Evolutionary conservation across 495 filamentous ascomycete genomes (phyloP), one percentile per base, ranked within the genome.

Genomic region (Venustampulla echinocandica): DNA sequence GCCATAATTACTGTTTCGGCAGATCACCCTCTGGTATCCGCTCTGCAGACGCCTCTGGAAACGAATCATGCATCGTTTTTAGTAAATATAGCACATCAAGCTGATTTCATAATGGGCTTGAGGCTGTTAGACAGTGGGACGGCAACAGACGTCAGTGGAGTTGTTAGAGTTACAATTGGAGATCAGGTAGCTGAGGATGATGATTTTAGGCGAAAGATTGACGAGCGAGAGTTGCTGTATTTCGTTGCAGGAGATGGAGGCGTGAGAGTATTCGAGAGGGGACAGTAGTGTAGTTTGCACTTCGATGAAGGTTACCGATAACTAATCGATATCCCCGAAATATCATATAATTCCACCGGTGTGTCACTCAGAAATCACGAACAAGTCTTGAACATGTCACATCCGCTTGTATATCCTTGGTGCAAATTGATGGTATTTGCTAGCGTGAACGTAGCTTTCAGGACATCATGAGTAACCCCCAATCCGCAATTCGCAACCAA

Each of bases 81-180:
- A 32, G 62, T 85, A 46, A 73, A 71, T 2, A 52, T 85, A 55
- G 84, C 82, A n/a, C 87, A 95, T 63, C 69, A 79, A 56, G 87
- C 92, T 9, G 58, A 70, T 7, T 71, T 74, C 46, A 68, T 85
- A 1, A 71, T 90, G 60, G 79, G 85, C 50, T 63, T 90, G 21
- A 71, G 87, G 36, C 70, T 76, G 49, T 63, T 97, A 48, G 86
- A 90, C 55, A 94, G 87, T 0, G 90, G 90, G 1, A 74, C 79
- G 13, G 92, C 90, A 42, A 82, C 73, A 62, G 90, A 97, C 70
- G 85, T 96, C 19, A 94, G 85, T 67, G 90, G 92, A 7, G 85
- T 95, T 27, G 52, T 95, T 44, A 75, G 90, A 54, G 74, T 93
- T 42, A 87, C 82, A 7, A 70, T 66, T 18, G 79, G 80, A 4